Percentiles rank a stretch among this genome's conserved stretches.
phyloP scores from a whole-genome alignment of 352 stramenopile genomes.

The Globisporangium solare region DNA sequence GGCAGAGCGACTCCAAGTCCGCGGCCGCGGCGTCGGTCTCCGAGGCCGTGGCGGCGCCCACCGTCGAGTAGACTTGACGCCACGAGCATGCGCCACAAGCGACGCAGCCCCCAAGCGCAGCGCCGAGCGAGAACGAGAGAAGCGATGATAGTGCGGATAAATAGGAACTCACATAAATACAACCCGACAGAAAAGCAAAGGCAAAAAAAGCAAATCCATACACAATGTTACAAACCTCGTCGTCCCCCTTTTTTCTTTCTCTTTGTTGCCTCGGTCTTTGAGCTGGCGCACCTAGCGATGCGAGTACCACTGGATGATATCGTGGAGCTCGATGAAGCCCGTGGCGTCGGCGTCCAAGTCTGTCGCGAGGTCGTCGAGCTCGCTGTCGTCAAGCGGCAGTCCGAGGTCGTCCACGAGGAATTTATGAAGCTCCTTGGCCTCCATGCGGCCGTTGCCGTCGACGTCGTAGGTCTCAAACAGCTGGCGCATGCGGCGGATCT shows the following conservation, averaged over 20 bases:
- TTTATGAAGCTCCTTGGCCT: slow-evolving; percentile 60
- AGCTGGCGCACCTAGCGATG: slow-evolving; percentile 41
- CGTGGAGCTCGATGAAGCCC: slow-evolving; percentile 76
- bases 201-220: slow-evolving; percentile 14
- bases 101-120: neutral
- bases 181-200: slow-evolving; percentile 2
- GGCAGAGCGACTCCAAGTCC: slow-evolving; percentile 80
- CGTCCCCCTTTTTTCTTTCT: neutral
- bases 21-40: slow-evolving; percentile 57
- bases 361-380: slow-evolving; percentile 62
- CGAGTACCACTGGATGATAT: slow-evolving; percentile 83
- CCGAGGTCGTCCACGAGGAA: slow-evolving; percentile 66
- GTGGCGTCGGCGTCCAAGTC: slow-evolving; percentile 70
- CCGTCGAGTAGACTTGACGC: slow-evolving; percentile 12
- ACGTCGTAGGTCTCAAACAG: slow-evolving; percentile 81
- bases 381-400: slow-evolving; percentile 46
- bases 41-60: slow-evolving; percentile 26
- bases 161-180: neutral
- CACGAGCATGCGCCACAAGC: neutral
- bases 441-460: slow-evolving; percentile 75
- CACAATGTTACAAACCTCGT: slow-evolving; percentile 8
- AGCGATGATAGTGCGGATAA: neutral
- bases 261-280: neutral
- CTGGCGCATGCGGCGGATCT: slow-evolving; percentile 62
- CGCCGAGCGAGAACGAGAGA: slow-evolving; percentile 7